Percentiles rank a stretch among this genome's conserved stretches.
These are phyloP conservation scores for Cryptococcus sp. DNA, from an alignment of 1,284 basidiomycete species.

Conservation along the genomic window DNA sequence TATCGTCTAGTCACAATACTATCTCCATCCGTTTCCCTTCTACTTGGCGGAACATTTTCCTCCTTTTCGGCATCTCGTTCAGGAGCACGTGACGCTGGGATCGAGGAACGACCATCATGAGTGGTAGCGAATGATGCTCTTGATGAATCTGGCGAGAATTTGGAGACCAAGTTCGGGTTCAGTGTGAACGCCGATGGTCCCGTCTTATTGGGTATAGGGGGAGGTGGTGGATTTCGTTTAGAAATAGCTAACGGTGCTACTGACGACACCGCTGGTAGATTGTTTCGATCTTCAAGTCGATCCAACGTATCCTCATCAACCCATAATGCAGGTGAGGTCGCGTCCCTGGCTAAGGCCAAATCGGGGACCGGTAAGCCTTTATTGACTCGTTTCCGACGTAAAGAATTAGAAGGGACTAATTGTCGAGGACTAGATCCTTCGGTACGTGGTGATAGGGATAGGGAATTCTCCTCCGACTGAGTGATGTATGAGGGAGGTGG, in stretches of 20 bases:
- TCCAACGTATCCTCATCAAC: constrained; percentile 10
- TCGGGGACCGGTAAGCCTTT: constrained; percentile 9
- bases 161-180: background rate
- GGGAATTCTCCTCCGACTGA: background rate
- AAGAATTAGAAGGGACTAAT: background rate
- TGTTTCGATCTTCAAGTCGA: constrained; percentile 2
- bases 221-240: background rate
- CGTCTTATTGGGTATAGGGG: background rate
- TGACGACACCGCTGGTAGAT: background rate
- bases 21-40: background rate
- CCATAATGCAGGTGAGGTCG: constrained; percentile 15
- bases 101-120: background rate
- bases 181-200: background rate
- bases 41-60: background rate
- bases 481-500: background rate
- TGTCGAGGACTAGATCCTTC: background rate
- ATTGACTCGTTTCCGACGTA: constrained; percentile 4
- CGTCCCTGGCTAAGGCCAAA: constrained; percentile 7
- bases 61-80: background rate
- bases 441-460: background rate
- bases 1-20: background rate
- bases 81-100: background rate
- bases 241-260: background rate
- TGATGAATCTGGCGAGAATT: background rate
- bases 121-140: background rate